Base-by-base conservation (phyloP, 768 basidiomycete genomes). In the Mycena metata region DNA sequence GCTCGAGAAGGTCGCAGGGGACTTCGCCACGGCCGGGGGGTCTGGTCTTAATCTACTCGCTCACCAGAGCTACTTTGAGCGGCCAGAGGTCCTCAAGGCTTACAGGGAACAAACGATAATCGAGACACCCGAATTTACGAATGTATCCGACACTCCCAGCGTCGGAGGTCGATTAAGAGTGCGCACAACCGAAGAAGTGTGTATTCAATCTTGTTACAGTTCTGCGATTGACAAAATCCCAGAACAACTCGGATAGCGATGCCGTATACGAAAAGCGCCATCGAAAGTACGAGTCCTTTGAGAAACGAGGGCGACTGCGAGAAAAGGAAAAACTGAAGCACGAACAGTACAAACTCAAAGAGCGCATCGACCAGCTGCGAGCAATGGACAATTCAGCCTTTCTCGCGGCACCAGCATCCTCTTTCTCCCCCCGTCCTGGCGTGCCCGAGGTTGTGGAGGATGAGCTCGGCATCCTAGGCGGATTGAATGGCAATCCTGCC, bases 271-370 rank as follows among this genome's bases (percentile, higher is more conserved):
- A 92, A 78, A 90, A 89, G 70, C 88, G 94, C 49, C 95, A 97
- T 79, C 86, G 90, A 58, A 95, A 93, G 76, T 96, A 93, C 78
- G 95, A 96, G 77, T 86, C 86, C 16, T 91, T 93, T 66, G 96
- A 96, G 79, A 94, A 94, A 76, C 88, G 94, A 10, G 89, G 91
- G 75, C 91, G 95, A 5, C 81, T 93, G 39, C 89, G 95, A 61
- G 95, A 96, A 80, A 95, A 95, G 79, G 95, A 97, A 79, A 95
- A 95, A 76, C 86, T 96, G 61, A 91, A 93, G 79, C 91, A 95
- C 71, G 95, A 96, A 75, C 94, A 95, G 72, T 95, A 96, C 81
- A 95, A 95, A 76, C 88, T 97, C 74, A 92, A 92, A 78, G 91
- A 95, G 75, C 89, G 95, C 41, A 92, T 96, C 67, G 94, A 96